phyloP scores from a whole-genome alignment of 345 rosid genomes.

The Hypericum androsaemum region DNA sequence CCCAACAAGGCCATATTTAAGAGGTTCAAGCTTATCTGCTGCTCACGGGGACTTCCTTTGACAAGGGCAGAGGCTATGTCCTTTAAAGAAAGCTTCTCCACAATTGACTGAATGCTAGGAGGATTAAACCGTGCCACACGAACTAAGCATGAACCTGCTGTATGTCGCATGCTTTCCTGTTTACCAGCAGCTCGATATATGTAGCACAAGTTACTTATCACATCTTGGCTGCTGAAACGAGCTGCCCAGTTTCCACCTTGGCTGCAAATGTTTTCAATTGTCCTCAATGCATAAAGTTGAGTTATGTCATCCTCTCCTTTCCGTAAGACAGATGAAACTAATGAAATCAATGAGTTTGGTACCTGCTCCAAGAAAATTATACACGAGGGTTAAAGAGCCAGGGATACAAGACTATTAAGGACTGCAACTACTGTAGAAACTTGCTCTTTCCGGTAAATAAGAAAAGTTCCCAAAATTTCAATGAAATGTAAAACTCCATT shows the following conservation, averaged over 20 bases:
- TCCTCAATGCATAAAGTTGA: slow-evolving; percentile 91
- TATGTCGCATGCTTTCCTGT: slow-evolving; percentile 88
- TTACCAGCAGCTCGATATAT: slow-evolving; percentile 82
- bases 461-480: too few species aligned
- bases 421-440: background rate
- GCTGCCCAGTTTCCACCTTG: slow-evolving; percentile 85
- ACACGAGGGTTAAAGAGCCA: slow-evolving; percentile 1
- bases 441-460: too few species aligned
- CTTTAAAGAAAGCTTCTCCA: slow-evolving; percentile 73
- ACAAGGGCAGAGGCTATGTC: slow-evolving; percentile 64
- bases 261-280: slow-evolving; percentile 89
- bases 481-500: too few species aligned
- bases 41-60: slow-evolving; percentile 85
- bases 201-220: slow-evolving; percentile 73
- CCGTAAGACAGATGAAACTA: slow-evolving; percentile 76
- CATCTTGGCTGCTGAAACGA: slow-evolving; percentile 87
- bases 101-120: slow-evolving; percentile 58
- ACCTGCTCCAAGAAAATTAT: slow-evolving; percentile 38
- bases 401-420: slow-evolving; percentile 2
- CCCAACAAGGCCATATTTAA: slow-evolving; percentile 77
- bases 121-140: slow-evolving; percentile 85
- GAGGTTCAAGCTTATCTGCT: slow-evolving; percentile 85
- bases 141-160: slow-evolving; percentile 97
- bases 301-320: slow-evolving; percentile 96
- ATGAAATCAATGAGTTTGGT: slow-evolving; percentile 83